A percentile compares a stretch with the other conserved stretches of the same genome.
Conservation (phyloP, 139 green algal species). For the Ostreobium quekettii region DNA sequence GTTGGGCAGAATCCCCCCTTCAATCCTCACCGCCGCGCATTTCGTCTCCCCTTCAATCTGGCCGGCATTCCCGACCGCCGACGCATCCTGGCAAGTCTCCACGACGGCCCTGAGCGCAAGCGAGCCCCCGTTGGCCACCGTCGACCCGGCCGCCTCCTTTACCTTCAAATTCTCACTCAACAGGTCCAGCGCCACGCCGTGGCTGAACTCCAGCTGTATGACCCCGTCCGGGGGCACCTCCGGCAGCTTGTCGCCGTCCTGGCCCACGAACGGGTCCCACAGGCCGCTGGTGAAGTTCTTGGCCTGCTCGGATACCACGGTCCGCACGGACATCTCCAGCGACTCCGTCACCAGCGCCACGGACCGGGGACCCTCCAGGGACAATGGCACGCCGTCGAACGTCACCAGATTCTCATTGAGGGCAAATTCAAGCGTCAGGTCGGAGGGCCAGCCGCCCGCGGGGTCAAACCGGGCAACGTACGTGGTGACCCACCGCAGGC, state of each 20-base stretch:
- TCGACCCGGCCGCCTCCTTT: too few species aligned
- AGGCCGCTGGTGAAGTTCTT: slow-evolving; percentile 27
- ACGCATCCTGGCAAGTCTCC: too few species aligned
- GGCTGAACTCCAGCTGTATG: too few species aligned
- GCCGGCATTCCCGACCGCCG: too few species aligned
- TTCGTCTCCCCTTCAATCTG: too few species aligned
- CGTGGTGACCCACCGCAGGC: slow-evolving; percentile 51
- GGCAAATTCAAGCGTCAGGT: slow-evolving; percentile 34
- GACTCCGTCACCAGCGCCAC: slow-evolving; percentile 17
- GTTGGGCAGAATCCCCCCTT: too few species aligned
- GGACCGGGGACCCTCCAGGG: background rate
- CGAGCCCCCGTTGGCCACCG: too few species aligned
- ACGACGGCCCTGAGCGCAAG: too few species aligned
- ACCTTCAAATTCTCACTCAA: too few species aligned
- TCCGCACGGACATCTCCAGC: slow-evolving; percentile 19
- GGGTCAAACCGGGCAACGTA: slow-evolving; percentile 48
- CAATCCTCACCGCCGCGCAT: too few species aligned
- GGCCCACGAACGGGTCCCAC: slow-evolving; percentile 28
- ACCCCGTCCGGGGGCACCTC: slow-evolving; percentile 47
- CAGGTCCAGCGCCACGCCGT: too few species aligned
- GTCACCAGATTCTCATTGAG: slow-evolving; percentile 32
- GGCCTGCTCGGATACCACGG: slow-evolving; percentile 22
- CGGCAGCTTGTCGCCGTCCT: slow-evolving; percentile 27
- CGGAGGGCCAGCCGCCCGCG: slow-evolving; percentile 35
- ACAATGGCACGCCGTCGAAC: slow-evolving; percentile 37